Conservation (phyloP, 768 basidiomycete species). For the Cystofilobasidium bisporidii region DNA sequence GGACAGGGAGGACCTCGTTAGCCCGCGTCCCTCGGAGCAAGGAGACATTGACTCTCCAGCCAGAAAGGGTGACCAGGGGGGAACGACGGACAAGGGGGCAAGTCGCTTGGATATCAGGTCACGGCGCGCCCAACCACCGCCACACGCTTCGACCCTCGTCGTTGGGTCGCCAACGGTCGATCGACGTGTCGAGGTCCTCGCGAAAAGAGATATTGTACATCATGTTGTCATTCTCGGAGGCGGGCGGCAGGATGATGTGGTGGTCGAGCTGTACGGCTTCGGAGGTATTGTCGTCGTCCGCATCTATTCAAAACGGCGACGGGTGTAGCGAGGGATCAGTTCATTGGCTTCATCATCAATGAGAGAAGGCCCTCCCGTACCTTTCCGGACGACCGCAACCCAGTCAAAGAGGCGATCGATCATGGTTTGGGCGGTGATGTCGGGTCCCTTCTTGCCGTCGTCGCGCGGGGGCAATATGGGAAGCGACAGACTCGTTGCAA, state of each 20-base stretch:
- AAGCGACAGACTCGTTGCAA: not conserved
- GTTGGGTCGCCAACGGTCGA: not conserved
- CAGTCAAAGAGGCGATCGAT: not conserved
- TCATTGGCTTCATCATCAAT: not conserved
- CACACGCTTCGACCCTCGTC: not conserved
- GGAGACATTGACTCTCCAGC: too few species aligned
- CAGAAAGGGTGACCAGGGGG: too few species aligned
- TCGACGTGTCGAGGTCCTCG: not conserved
- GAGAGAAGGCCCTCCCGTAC: not conserved
- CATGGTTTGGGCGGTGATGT: not conserved
- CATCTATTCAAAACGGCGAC: too few species aligned
- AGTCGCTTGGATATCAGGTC: too few species aligned
- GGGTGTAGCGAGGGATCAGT: too few species aligned
- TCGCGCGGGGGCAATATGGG: not conserved
- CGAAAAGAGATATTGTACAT: not conserved
- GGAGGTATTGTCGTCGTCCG: not conserved
- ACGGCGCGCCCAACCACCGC: not conserved
- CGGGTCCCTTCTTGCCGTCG: not conserved
- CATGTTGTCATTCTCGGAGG: too few species aligned
- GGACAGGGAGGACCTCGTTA: too few species aligned
- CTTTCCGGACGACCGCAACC: not conserved
- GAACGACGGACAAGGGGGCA: too few species aligned
- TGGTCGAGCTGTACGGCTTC: not conserved
- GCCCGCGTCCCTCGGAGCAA: too few species aligned
- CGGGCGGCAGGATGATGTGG: not conserved